A percentile compares a stretch with the other conserved stretches of the same genome.
phyloP scores from a whole-genome alignment of 2,329 filamentous ascomycete genomes.

The Diplodia corticola region DNA sequence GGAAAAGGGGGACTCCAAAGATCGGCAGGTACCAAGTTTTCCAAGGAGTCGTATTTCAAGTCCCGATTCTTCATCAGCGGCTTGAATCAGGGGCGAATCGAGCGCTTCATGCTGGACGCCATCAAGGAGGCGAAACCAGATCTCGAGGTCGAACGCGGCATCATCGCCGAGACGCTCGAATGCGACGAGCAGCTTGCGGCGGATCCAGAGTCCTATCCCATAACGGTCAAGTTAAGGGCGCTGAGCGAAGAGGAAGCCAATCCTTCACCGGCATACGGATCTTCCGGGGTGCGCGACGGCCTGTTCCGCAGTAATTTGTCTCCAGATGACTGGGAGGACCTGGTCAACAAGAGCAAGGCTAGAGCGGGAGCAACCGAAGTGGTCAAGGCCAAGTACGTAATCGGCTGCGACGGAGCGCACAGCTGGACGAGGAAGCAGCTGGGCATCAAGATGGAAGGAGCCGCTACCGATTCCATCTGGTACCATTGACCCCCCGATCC shows the following conservation, averaged over 20 bases:
- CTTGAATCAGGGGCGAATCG: background rate
- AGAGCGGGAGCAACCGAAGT: background rate
- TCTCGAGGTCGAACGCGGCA: background rate
- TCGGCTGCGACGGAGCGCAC: slow-evolving; percentile 56
- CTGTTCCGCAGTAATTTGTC: background rate
- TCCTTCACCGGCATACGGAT: background rate
- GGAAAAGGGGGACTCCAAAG: background rate
- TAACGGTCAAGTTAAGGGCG: background rate
- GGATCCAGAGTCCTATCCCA: slow-evolving; percentile 20
- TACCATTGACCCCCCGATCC: background rate
- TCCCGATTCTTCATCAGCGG: background rate
- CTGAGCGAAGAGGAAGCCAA: background rate
- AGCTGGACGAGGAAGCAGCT: slow-evolving; percentile 53
- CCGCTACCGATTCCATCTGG: slow-evolving; percentile 58
- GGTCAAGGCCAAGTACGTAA: slow-evolving; percentile 41
- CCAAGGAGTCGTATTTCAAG: slow-evolving; percentile 38
- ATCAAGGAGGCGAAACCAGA: background rate
- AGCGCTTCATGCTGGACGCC: background rate
- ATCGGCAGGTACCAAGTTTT: slow-evolving; percentile 27
- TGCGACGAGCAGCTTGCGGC: slow-evolving; percentile 51
- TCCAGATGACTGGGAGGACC: background rate
- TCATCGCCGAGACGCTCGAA: background rate
- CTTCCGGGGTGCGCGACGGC: background rate
- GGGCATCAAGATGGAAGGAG: slow-evolving; percentile 59
- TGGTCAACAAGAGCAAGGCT: background rate